Base-by-base conservation (phyloP, 306 rosid species). In the Chamaecrista fasciculata region DNA sequence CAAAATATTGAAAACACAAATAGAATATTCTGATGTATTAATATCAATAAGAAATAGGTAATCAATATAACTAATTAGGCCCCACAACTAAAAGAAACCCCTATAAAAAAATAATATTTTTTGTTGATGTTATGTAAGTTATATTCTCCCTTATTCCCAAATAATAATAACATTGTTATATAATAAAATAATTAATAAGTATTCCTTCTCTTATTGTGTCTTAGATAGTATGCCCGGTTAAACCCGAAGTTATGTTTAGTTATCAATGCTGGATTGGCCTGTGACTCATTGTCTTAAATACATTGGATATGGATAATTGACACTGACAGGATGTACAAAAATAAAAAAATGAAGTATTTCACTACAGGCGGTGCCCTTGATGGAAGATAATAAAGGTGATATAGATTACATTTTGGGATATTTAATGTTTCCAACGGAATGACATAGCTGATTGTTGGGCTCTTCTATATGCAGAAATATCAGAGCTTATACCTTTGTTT, bases 381-480 rank as follows among this genome's bases (percentile, higher is more conserved):
- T 3, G 18, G 68, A 10, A 29, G 48, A 51, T 62, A 55, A 44
- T 66, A 64, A 57, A 67, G 73, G 50, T n/a, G 68, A 49, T 47
- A 50, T 20, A 26, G 10, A 33, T 57, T 74, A 34, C 46, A 24
- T 25, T 68, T 50, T 55, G 21, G 57, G 24, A n/a, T 51, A 59
- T 28, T 62, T 29, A 66, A 29, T 37, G 69, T 26, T 49, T 19
- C 34, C 20, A 10, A 19, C 5, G 61, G 16, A 59, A 40, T 57
- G 36, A 28, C 18, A 18, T 52, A 5, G 67, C 25, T 11, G n/a
- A 59, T 10, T 58, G 18, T 59, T 57, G 16, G 33, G 59, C 73
- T 23, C 26, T 48, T 16, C 2, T 0, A n/a, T 7, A 42, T 63
- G 15, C 46, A 12, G 25, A 66, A 23, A 57, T 36, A 8, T 59